Evolutionary conservation across 805 yeast genomes (phyloP).

Genomic region (Nakazawaea populi): DNA sequence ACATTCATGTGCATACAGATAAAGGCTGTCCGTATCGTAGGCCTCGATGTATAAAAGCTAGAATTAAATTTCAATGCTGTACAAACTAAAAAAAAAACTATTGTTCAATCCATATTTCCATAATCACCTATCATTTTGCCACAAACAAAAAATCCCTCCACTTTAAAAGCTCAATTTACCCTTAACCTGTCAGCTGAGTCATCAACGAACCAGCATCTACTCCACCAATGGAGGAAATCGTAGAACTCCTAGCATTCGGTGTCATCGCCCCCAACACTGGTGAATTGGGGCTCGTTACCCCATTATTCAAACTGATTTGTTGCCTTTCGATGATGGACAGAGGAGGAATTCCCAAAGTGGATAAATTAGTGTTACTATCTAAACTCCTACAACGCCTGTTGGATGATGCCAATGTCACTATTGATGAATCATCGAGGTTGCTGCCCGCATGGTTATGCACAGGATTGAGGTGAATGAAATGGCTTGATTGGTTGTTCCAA

Average conservation of each 20-base stretch:
- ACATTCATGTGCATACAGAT: too few relatives aligned
- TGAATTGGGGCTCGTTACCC: conserved; percentile 1
- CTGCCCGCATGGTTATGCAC: conserved; percentile 1
- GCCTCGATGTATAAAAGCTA: too few relatives aligned
- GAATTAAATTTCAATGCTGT: too few relatives aligned
- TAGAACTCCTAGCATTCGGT: not conserved
- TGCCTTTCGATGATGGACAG: conserved; percentile 60
- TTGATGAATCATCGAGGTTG: conserved; percentile 22
- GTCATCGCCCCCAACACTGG: not conserved
- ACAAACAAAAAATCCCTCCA: too few relatives aligned
- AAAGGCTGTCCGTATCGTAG: too few relatives aligned
- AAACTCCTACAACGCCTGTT: conserved; percentile 27
- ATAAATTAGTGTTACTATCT: conserved; percentile 48
- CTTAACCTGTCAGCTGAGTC: not conserved
- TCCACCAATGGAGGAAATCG: not conserved
- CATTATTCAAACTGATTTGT: not conserved
- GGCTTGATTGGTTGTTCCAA: not conserved
- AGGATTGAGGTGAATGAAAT: conserved; percentile 8
- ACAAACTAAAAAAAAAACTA: too few relatives aligned
- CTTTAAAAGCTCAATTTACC: too few relatives aligned
- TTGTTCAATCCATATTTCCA: too few relatives aligned
- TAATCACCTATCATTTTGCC: too few relatives aligned
- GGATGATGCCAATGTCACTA: conserved; percentile 28
- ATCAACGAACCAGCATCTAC: conserved; percentile 5
- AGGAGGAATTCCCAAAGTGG: conserved; percentile 67